Conservation (phyloP, 2,329 filamentous ascomycete genomes). For the Fusarium sp. region DNA sequence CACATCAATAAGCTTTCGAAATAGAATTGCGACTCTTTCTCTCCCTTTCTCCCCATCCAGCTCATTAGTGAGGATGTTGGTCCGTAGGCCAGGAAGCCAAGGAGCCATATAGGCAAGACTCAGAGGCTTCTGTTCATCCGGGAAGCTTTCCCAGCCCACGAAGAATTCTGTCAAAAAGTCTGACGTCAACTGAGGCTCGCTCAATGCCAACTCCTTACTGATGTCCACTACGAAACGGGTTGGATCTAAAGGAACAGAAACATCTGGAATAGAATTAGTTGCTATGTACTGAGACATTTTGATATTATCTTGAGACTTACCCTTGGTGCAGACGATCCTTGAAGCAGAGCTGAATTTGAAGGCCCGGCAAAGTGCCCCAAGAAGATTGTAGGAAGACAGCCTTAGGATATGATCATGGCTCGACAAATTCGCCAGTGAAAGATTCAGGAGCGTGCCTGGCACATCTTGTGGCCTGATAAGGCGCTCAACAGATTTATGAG, state of each 20-base stretch:
- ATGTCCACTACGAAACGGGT: conserved; percentile 73
- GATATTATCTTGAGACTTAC: conserved; percentile 48
- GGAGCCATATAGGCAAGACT: conserved; percentile 77
- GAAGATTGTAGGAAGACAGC: conserved; percentile 72
- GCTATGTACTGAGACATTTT: not conserved
- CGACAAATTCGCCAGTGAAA: conserved; percentile 73
- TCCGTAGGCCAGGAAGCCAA: conserved; percentile 71
- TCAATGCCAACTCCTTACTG: conserved; percentile 69
- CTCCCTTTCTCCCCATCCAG: conserved; percentile 71
- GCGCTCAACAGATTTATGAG: conserved; percentile 70
- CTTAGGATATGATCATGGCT: conserved; percentile 69
- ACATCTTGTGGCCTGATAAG: conserved; percentile 76
- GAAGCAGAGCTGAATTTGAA: conserved; percentile 73
- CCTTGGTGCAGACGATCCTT: conserved; percentile 70
- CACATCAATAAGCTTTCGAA: conserved; percentile 74
- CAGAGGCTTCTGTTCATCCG: conserved; percentile 72
- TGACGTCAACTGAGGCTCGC: conserved; percentile 73
- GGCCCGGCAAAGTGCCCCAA: conserved; percentile 72
- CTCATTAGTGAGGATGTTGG: conserved; percentile 67
- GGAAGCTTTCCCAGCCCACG: conserved; percentile 76
- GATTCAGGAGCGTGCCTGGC: conserved; percentile 73
- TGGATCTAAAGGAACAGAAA: conserved; percentile 70
- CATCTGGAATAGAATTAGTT: conserved; percentile 53
- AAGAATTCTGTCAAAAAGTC: conserved; percentile 80
- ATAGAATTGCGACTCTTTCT: conserved; percentile 71